A percentile compares a stretch with the other conserved stretches of the same genome.
Conservation (phyloP, 805 yeast species). For the Citeromyces nyonsensis region DNA sequence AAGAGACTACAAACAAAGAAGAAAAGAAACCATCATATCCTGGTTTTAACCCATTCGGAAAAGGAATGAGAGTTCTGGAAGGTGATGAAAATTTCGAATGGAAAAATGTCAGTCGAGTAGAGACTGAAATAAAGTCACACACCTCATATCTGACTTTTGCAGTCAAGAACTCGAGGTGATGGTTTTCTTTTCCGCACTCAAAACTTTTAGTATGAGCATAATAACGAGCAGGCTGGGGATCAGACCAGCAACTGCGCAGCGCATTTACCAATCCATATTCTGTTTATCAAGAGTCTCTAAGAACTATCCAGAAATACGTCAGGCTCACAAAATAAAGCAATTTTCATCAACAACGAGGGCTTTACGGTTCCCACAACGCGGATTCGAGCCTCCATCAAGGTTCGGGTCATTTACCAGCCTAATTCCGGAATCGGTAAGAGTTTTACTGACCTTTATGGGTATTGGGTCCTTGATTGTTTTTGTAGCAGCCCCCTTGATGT, state of each 20-base stretch:
- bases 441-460: not conserved
- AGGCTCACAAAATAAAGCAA: too few relatives aligned
- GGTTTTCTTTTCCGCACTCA: not conserved
- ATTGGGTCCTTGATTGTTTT: not conserved
- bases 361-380: too few relatives aligned
- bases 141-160: constrained; percentile 94
- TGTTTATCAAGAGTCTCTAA: too few relatives aligned
- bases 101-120: constrained; percentile 74
- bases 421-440: not conserved
- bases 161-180: constrained; percentile 12
- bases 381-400: too few relatives aligned
- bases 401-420: not conserved
- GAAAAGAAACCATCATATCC: constrained; percentile 12
- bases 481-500: constrained; percentile 1
- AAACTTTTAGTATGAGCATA: not conserved
- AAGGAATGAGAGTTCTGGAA: constrained; percentile 69
- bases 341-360: too few relatives aligned
- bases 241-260: too few relatives aligned
- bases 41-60: constrained; percentile 87
- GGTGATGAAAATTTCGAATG: constrained; percentile 75
- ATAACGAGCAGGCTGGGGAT: too few relatives aligned
- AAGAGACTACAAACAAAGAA: constrained; percentile 13
- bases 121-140: constrained; percentile 79
- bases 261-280: too few relatives aligned
- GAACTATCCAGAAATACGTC: too few relatives aligned